Conservation (phyloP, 1,284 basidiomycete species). For the Tilletia setariae region DNA sequence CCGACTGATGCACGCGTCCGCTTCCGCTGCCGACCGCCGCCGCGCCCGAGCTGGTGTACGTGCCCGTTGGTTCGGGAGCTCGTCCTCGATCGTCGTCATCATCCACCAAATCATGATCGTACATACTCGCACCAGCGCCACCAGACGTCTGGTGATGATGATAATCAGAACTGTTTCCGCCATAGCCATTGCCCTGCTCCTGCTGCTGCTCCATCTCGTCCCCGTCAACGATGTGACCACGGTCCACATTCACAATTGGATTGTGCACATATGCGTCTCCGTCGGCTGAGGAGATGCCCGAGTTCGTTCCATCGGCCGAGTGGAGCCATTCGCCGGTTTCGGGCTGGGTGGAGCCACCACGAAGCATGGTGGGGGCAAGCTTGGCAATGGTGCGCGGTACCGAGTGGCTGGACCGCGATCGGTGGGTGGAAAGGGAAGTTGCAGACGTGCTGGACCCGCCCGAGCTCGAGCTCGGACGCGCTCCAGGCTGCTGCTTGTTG, state of each 20-base stretch:
- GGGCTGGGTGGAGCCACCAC: slow-evolving; percentile 60
- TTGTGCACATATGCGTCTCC: not conserved
- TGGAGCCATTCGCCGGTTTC: slow-evolving; percentile 58
- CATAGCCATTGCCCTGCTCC: too few relatives aligned
- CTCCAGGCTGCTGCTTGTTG: not conserved
- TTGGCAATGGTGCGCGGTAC: slow-evolving; percentile 84
- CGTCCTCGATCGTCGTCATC: not conserved
- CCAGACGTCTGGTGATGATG: too few relatives aligned
- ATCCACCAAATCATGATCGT: not conserved
- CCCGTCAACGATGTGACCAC: not conserved
- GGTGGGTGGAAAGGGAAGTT: slow-evolving; percentile 22
- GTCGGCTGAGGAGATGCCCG: not conserved
- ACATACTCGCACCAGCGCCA: too few relatives aligned
- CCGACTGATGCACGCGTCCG: slow-evolving; percentile 1
- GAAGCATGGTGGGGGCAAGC: slow-evolving; percentile 88
- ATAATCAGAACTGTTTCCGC: too few relatives aligned
- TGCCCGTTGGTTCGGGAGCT: not conserved
- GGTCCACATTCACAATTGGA: not conserved
- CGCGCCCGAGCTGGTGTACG: too few relatives aligned
- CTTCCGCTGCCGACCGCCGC: not conserved
- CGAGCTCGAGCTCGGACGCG: not conserved
- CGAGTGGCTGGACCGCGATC: not conserved
- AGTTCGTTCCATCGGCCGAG: not conserved
- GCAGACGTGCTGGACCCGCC: slow-evolving; percentile 20
- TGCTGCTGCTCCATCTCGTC: not conserved